phyloP scores from a whole-genome alignment of 1,139 yeast genomes.

The Zygotorulaspora mrakii region DNA sequence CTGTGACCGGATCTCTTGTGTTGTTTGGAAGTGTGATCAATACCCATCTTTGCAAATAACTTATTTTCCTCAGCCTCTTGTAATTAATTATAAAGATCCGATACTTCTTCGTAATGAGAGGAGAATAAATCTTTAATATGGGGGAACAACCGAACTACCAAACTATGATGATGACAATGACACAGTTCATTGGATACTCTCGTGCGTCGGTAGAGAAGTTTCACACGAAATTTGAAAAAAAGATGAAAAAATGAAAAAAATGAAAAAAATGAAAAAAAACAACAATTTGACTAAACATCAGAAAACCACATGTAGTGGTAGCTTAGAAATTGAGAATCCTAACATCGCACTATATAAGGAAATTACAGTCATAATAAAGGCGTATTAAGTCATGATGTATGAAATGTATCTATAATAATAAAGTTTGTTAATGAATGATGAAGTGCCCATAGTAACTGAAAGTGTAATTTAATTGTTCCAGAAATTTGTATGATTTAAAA shows the following conservation, averaged over 20 bases:
- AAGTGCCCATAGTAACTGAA: not conserved
- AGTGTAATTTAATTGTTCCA: not conserved
- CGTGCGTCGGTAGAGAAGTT: no score
- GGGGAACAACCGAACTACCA: no score
- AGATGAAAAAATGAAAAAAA: not conserved
- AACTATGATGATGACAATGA: no score
- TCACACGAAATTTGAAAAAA: no score
- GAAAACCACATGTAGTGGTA: slow-evolving; percentile 5
- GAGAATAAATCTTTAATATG: no score
- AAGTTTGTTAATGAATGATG: no score
- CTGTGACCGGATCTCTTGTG: slow-evolving; percentile 96
- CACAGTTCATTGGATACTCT: no score
- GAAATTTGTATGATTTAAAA: slow-evolving; percentile 20
- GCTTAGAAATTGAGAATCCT: no score
- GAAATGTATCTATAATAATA: no score
- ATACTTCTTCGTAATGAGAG: no score
- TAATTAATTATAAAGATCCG: not conserved
- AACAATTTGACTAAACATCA: not conserved
- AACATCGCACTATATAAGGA: no score
- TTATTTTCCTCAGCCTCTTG: slow-evolving; percentile 6
- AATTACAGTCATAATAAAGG: no score
- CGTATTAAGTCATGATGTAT: not conserved
- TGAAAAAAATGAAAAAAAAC: not conserved
- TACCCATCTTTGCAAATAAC: slow-evolving; percentile 66
- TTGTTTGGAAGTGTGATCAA: slow-evolving; percentile 94